phyloP scores from a whole-genome alignment of 345 rosid species.

The Zanthoxylum bungeanum region DNA sequence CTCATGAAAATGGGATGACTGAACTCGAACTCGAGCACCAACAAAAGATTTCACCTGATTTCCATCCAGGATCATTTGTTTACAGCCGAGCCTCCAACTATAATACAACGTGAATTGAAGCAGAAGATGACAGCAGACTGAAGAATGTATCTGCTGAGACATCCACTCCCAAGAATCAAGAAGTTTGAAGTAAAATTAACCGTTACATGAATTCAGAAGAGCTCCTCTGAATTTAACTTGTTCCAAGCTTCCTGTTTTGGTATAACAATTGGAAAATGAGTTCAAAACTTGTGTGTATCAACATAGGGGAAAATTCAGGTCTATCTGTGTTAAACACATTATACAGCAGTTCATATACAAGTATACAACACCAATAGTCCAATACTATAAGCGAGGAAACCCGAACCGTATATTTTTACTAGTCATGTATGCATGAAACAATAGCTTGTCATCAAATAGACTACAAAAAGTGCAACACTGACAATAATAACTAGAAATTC shows the following conservation, averaged over 20 bases:
- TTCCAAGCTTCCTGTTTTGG: slow-evolving; percentile 76
- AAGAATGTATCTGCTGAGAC: slow-evolving; percentile 6
- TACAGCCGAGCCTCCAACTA: slow-evolving; percentile 11
- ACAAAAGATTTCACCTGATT: slow-evolving; percentile 12
- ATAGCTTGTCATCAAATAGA: background rate
- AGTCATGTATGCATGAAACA: background rate
- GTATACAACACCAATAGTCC: too few species aligned
- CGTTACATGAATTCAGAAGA: slow-evolving; percentile 38
- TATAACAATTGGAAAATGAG: slow-evolving; percentile 1
- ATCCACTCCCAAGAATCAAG: slow-evolving; percentile 17
- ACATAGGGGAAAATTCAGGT: background rate
- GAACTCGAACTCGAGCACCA: slow-evolving; percentile 19
- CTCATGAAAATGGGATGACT: slow-evolving; percentile 15
- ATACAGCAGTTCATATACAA: too few species aligned
- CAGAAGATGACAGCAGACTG: slow-evolving; percentile 4
- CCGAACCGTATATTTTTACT: background rate
- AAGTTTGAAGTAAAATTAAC: slow-evolving; percentile 10
- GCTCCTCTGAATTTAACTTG: slow-evolving; percentile 90
- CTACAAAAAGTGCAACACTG: background rate
- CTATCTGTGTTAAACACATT: background rate
- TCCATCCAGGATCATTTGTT: slow-evolving; percentile 15
- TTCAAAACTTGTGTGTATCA: background rate
- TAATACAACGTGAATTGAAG: slow-evolving; percentile 2
- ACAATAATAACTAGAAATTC: background rate
- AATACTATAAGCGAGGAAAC: background rate